Percentiles rank a stretch among this genome's conserved stretches.
Conservation (phyloP, 2,329 filamentous ascomycete genomes). For the Cytospora leucostoma region DNA sequence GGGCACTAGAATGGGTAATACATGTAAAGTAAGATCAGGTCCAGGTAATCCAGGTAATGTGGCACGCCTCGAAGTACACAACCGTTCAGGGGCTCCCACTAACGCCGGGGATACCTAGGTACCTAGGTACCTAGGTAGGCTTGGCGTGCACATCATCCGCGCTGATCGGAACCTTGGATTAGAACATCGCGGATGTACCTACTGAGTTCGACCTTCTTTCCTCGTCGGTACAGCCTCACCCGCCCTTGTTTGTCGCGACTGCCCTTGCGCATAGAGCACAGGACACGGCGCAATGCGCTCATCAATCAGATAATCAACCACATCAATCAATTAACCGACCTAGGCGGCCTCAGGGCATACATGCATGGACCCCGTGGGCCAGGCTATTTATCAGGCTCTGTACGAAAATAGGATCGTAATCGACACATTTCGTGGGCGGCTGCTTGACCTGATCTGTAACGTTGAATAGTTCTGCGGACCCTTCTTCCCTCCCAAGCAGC, state of each 20-base stretch:
- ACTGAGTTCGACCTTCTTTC: not conserved
- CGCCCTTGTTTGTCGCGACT: not conserved
- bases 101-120: not conserved
- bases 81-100: not conserved
- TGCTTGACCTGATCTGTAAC: not conserved
- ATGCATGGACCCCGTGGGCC: not conserved
- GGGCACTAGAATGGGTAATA: no score
- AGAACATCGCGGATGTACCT: not conserved
- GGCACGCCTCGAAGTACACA: not conserved
- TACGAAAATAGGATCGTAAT: not conserved
- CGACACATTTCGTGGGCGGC: not conserved
- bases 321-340: not conserved
- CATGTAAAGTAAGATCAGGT: no score
- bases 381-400: no score
- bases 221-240: not conserved
- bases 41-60: no score
- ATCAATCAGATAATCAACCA: no score
- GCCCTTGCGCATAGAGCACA: no score
- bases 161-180: not conserved
- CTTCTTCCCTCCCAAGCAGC: not conserved
- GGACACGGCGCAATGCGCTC: no score
- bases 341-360: not conserved
- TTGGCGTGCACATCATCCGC: not conserved
- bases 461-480: not conserved
- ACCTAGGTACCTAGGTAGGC: no score